Evolutionary conservation across 192 early-diverging fungal species (phyloP), one percentile per base, ranked within the genome.

Genomic region (Funneliformis geosporum): DNA sequence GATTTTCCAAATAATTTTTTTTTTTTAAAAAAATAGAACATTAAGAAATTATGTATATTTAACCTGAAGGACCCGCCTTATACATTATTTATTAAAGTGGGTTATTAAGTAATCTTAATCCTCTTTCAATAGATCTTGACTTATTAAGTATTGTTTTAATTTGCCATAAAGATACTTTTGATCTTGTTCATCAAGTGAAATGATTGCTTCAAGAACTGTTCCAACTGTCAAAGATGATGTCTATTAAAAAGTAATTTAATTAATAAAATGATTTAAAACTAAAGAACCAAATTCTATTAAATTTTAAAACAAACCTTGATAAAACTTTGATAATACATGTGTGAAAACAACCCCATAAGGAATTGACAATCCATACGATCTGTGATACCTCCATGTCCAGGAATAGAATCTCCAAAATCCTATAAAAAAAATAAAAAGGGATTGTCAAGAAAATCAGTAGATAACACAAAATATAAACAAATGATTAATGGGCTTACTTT

Each of bases 301-400:
- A 68, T 28, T 21, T n/a, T 23, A 67, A 3, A 38, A 84, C 65
- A 79, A 60, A 92, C 88, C 85, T 93, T 93, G 80, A 94, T 91
- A 69, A 98, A 98, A 72, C 91, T 93, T 74, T 91, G 87, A 80
- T 93, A 95, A 83, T 99, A 98, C 81, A 97, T 91, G 82, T 92
- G 93, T 47, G 95, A 93, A 82, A 99, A 98, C 43, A 94, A 85
- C 2, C 93, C 96, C 96, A 98, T 99, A 72, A 99, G 84, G 81
- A 99, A 96, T 88, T 99, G 97, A 82, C 97, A 99, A 82, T 99
- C 96, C 89, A 99, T 96, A 38, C 97, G 91, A 86, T 99, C 97
- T 0, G 97, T 98, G 39, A 98, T 88, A 39, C 97, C 97, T 79
- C 97, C 97, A 77, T 99, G 97, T 27, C 97, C 97, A 8, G 97